Percentiles rank a stretch among this genome's conserved stretches.
Conservation (phyloP, 208 protist species). For the Trichomonas gallinae region DNA sequence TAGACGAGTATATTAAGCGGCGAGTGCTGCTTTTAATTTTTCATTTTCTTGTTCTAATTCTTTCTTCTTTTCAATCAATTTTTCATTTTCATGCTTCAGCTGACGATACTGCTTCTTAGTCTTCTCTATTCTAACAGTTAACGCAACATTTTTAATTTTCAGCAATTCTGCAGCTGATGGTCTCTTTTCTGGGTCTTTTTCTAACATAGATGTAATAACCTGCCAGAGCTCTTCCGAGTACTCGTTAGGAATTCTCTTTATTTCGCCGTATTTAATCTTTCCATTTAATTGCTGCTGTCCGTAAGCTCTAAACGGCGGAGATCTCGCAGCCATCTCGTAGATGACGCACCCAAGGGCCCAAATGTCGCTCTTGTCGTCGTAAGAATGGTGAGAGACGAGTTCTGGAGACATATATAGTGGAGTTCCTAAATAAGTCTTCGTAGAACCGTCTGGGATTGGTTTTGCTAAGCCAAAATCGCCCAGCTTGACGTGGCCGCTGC, state of each 20-base stretch:
- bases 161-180: background rate
- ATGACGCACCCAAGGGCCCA: constrained; percentile 49
- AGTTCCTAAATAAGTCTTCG: constrained; percentile 43
- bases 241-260: background rate
- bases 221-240: background rate
- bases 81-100: background rate
- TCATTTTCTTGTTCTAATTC: background rate
- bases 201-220: background rate
- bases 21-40: background rate
- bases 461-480: constrained; percentile 50
- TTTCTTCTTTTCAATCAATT: background rate
- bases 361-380: constrained; percentile 43
- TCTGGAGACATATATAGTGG: constrained; percentile 50
- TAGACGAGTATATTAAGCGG: too few species aligned
- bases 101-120: background rate
- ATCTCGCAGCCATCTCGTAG: constrained; percentile 41
- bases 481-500: constrained; percentile 37
- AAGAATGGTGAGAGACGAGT: background rate
- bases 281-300: background rate
- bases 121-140: background rate
- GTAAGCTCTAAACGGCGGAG: constrained; percentile 37
- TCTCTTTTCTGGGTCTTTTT: background rate
- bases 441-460: constrained; percentile 28
- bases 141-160: background rate
- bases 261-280: background rate